Conservation (phyloP, 371 early-diverging fungal species). For the Mucor velutinosus region DNA sequence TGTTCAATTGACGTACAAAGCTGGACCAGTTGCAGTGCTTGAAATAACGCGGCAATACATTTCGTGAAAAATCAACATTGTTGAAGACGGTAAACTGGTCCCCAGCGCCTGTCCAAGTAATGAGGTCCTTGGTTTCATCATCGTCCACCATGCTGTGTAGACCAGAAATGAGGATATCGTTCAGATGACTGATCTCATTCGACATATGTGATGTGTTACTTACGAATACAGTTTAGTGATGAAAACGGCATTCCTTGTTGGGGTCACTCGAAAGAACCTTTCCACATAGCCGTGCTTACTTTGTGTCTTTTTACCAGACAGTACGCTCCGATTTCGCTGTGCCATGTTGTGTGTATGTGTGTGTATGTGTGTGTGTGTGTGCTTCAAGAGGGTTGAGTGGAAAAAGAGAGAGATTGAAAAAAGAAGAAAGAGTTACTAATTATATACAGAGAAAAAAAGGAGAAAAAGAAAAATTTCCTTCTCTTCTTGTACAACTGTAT, state of each 20-base stretch:
- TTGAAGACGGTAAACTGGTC: slow-evolving; percentile 28
- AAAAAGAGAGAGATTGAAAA: neutral
- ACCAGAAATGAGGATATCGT: neutral
- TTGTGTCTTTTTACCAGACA: slow-evolving; percentile 4
- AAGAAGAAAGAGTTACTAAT: neutral
- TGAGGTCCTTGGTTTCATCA: slow-evolving; percentile 16
- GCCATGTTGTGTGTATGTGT: neutral
- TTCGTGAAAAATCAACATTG: slow-evolving; percentile 24
- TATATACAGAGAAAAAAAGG: neutral
- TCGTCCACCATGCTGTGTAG: slow-evolving; percentile 25
- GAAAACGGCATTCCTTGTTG: slow-evolving; percentile 25
- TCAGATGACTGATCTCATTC: neutral
- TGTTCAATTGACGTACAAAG: slow-evolving; percentile 31
- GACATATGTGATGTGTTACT: slow-evolving; percentile 4
- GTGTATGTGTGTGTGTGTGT: no score
- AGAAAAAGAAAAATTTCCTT: neutral
- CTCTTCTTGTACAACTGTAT: neutral
- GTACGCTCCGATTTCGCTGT: neutral
- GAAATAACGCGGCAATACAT: slow-evolving; percentile 28
- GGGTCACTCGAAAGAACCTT: slow-evolving; percentile 29
- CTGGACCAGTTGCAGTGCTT: slow-evolving; percentile 37
- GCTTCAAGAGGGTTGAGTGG: neutral
- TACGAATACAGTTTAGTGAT: slow-evolving; percentile 30
- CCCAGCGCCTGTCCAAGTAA: slow-evolving; percentile 27
- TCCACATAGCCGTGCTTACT: slow-evolving; percentile 27